phyloP scores from a whole-genome alignment of 1,284 basidiomycete genomes.

The Mrakiaceae sp. region DNA sequence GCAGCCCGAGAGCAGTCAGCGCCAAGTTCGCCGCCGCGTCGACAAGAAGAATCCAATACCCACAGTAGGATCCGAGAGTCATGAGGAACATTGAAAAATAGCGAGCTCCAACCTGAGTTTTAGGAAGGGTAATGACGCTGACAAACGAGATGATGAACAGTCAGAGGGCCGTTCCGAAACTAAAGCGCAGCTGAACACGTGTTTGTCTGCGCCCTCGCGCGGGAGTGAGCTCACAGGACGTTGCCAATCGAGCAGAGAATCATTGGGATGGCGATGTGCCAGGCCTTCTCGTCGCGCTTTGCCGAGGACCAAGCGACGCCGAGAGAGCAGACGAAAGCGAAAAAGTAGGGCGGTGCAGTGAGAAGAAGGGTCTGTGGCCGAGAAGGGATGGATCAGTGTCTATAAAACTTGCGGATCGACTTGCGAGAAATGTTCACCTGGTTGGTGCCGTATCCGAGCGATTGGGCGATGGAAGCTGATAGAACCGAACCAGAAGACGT shows the following conservation, averaged over 20 bases:
- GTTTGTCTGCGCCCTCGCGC: too few species aligned
- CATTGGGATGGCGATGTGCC: neutral
- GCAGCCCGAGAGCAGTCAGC: too few species aligned
- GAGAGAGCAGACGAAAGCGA: neutral
- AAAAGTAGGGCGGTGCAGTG: neutral
- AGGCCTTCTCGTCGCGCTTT: neutral
- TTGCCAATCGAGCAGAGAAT: neutral
- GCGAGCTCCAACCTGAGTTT: slow-evolving; percentile 11
- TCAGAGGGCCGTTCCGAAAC: too few species aligned
- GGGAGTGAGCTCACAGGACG: neutral
- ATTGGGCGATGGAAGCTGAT: neutral
- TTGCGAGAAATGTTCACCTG: neutral
- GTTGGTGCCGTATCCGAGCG: neutral
- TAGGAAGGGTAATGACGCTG: slow-evolving; percentile 8
- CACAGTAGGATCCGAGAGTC: slow-evolving; percentile 16
- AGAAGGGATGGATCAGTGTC: neutral
- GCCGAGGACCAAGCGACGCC: neutral
- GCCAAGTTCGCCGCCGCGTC: too few species aligned
- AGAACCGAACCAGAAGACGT: too few species aligned
- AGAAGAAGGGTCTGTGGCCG: neutral
- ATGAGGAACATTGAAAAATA: slow-evolving; percentile 18
- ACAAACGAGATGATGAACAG: too few species aligned
- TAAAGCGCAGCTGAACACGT: too few species aligned
- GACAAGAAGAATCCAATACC: neutral
- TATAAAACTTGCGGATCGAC: neutral